phyloP scores from a whole-genome alignment of 2,329 filamentous ascomycete species.

The Coniochaeta sp. region DNA sequence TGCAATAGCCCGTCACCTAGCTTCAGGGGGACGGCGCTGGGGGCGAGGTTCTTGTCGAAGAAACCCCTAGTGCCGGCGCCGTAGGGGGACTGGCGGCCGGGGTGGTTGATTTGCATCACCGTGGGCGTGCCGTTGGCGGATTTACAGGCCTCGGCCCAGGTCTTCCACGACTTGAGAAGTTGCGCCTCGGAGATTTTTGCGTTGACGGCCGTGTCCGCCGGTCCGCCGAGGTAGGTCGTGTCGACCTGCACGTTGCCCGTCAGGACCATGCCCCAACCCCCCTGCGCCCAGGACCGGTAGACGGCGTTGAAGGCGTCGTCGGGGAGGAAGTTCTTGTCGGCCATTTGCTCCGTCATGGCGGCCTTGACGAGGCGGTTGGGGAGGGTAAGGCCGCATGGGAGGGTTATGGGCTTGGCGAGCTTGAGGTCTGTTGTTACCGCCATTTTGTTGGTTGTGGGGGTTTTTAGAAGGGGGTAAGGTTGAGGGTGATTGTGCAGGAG shows the following conservation, averaged over 20 bases:
- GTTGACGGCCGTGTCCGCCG: constrained; percentile 26
- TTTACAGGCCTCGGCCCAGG: constrained; percentile 42
- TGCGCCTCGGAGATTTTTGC: constrained; percentile 18
- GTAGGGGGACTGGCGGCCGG: constrained; percentile 44
- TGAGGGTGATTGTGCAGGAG: no score
- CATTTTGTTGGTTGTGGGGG: neutral
- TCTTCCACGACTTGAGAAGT: constrained; percentile 28
- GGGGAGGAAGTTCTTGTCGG: constrained; percentile 34
- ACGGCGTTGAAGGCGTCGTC: constrained; percentile 31
- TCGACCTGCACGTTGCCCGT: constrained; percentile 43
- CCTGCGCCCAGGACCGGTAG: constrained; percentile 47
- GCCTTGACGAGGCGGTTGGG: constrained; percentile 48
- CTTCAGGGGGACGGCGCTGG: constrained; percentile 31
- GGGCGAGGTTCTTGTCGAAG: constrained; percentile 39
- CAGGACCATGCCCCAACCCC: constrained; percentile 46
- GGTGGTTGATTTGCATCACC: constrained; percentile 56
- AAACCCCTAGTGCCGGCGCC: constrained; percentile 30
- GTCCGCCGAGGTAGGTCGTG: constrained; percentile 25
- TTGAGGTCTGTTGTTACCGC: neutral
- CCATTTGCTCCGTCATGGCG: constrained; percentile 40
- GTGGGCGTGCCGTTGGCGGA: constrained; percentile 34
- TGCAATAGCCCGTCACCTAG: constrained; percentile 31
- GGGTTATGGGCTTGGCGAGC: constrained; percentile 35
- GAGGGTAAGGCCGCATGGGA: constrained; percentile 47
- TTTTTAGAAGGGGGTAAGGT: neutral